Percentiles rank a stretch among this genome's conserved stretches.
Conservation (phyloP, 1,284 basidiomycete species). For the Cutaneotrichosporon curvatum region DNA sequence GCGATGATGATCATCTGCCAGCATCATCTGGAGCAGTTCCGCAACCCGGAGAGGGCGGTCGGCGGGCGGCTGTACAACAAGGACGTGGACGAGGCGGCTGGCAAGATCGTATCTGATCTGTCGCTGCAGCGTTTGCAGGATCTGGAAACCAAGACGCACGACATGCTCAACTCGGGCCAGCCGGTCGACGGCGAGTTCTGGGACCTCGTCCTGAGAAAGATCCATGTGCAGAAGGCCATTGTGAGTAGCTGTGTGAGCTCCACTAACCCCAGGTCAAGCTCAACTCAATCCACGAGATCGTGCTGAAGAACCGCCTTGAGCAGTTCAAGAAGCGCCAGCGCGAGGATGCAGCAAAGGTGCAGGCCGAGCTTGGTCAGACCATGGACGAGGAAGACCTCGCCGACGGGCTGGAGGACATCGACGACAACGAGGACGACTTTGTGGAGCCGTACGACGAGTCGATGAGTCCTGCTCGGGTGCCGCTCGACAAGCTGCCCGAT, state of each 20-base stretch:
- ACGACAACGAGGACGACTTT: conserved; percentile 40
- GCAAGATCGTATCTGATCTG: conserved; percentile 39
- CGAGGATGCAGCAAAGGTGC: conserved; percentile 85
- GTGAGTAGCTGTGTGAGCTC: conserved; percentile 45
- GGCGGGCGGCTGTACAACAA: conserved; percentile 32
- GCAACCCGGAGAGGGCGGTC: conserved; percentile 47
- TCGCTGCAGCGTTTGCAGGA: conserved; percentile 72
- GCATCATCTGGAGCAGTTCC: conserved; percentile 74
- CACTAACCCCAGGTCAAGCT: conserved; percentile 66
- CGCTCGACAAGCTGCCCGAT: conserved; percentile 60
- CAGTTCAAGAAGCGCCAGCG: conserved; percentile 90
- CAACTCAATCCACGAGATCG: conserved; percentile 85
- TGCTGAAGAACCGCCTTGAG: conserved; percentile 89
- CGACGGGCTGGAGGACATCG: conserved; percentile 51
- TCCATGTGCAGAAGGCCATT: conserved; percentile 98
- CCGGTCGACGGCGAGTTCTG: conserved; percentile 97
- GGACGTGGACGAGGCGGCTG: conserved; percentile 34
- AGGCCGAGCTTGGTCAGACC: conserved; percentile 80
- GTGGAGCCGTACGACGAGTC: conserved; percentile 68
- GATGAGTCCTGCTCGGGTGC: conserved; percentile 71
- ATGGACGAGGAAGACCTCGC: conserved; percentile 47
- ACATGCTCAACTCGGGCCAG: conserved; percentile 82
- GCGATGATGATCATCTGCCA: conserved; percentile 97
- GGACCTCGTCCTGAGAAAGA: conserved; percentile 83
- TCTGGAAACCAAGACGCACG: conserved; percentile 78